Base-by-base conservation (phyloP, 805 yeast genomes). In the Yarrowia keelungensis region DNA sequence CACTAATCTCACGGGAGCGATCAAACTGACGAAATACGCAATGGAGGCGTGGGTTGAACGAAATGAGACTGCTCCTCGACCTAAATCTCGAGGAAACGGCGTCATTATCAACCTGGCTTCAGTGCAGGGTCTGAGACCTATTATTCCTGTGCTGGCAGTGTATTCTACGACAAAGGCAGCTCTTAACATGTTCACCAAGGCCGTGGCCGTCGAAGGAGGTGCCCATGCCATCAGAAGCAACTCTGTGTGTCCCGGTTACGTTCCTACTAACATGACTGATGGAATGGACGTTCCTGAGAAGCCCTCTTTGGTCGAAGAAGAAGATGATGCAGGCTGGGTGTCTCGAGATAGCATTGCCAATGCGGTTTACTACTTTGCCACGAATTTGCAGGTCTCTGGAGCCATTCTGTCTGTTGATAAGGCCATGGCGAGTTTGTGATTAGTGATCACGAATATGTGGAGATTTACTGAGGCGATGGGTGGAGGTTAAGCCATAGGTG, bases 81-180 rank as follows among this genome's bases (percentile, higher is more conserved):
- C 62, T 7, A 59, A 45, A 16, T 22, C 32, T 9, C 51, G 43
- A 4, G 66, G 53, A 12, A 59, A 59, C 15, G 75, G 80, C 19
- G 73, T 79, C 32, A 85, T 91, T 14, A 74, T 91, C 38, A 90
- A 89, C 73, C 76, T 91, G 0, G 85, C 94, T 1, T 90, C 96
- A 0, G 81, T 89, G 8, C 78, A 91, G 32, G 86, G 89, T 0
- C 56, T 79, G 2, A 78, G 81, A 0, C 83, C 81, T 0, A 19
- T 65, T n/a, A 69, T 71, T 11, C 82, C 84, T 2, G 96, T 96
- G 0, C 82, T 92, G 0, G 71, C 86, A 0, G 87, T 87, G 0
- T 91, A 91, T 73, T 79, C 89, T 0, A 89, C 92, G 0, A 80
- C 89, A 65, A 91, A 91, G 74, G 87, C 89, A 0, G 97, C 92